Evolutionary conservation across 805 yeast species (phyloP).

Genomic region (Metahyphopichia silvanorum): DNA sequence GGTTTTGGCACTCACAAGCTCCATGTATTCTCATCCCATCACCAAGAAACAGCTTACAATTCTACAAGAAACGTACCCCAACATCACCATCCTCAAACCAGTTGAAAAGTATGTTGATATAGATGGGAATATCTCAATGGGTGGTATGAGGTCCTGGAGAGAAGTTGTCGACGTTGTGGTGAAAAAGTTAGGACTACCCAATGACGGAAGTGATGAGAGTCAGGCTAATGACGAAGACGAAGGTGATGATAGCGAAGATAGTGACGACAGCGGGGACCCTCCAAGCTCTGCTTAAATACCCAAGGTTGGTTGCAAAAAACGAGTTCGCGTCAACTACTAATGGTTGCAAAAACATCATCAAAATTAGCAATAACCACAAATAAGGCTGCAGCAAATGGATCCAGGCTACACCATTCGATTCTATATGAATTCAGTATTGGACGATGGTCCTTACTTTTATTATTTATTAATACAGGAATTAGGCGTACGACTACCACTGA

Average conservation of each 20-base stretch:
- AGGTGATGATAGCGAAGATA: conserved; percentile 8
- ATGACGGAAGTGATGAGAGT: conserved; percentile 16
- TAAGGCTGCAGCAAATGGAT: too few species aligned
- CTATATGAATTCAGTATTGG: too few species aligned
- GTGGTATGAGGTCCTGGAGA: conserved; percentile 26
- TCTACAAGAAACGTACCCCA: conserved; percentile 21
- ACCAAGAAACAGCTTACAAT: conserved; percentile 17
- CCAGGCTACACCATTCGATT: too few species aligned
- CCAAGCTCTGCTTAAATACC: too few species aligned
- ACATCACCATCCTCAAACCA: conserved; percentile 21
- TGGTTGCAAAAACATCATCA: too few species aligned
- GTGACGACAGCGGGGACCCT: conserved; percentile 8
- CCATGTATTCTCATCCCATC: conserved; percentile 26
- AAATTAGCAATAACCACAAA: too few species aligned
- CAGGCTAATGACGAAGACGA: conserved; percentile 11
- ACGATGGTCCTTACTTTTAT: too few species aligned
- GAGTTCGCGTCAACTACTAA: too few species aligned
- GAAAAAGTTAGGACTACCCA: conserved; percentile 19
- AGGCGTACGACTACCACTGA: too few species aligned
- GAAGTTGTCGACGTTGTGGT: conserved; percentile 22
- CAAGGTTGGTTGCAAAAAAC: too few species aligned
- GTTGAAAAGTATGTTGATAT: conserved; percentile 23
- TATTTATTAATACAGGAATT: too few species aligned
- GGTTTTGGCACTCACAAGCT: conserved; percentile 19
- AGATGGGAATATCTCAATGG: conserved; percentile 27